Conservation (phyloP, 108 stramenopile species). For the Pinguiococcus pyrenoidosus region DNA sequence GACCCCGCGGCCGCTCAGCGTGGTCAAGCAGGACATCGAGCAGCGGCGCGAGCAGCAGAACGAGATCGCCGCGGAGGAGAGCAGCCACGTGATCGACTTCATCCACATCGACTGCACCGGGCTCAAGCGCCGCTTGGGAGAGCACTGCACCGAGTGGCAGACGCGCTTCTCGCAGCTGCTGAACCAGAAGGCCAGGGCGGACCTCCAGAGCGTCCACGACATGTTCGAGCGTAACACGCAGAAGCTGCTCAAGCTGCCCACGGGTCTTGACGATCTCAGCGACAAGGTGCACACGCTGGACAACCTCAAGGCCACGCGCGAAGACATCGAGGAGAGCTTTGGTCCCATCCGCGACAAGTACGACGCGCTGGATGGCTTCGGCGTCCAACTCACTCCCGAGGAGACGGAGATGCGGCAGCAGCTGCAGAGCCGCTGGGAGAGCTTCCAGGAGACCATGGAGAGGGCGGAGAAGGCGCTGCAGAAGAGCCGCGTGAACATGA, state of each 20-base stretch:
- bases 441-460: constrained; percentile 27
- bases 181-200: constrained; percentile 37
- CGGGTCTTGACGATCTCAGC: constrained; percentile 35
- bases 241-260: constrained; percentile 21
- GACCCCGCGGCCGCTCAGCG: constrained; percentile 29
- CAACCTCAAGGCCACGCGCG: constrained; percentile 11
- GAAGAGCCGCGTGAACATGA: constrained; percentile 47
- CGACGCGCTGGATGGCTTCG: constrained; percentile 34
- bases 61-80: constrained; percentile 35
- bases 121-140: constrained; percentile 34
- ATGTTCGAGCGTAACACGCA: constrained; percentile 22
- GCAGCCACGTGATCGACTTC: constrained; percentile 41
- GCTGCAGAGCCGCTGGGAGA: constrained; percentile 20
- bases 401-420: constrained; percentile 21
- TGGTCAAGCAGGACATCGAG: constrained; percentile 38
- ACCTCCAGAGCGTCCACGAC: constrained; percentile 35
- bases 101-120: constrained; percentile 47
- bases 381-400: constrained; percentile 28
- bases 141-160: constrained; percentile 46
- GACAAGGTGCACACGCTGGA: constrained; percentile 31
- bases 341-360: constrained; percentile 43
- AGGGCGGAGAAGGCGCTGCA: constrained; percentile 34
- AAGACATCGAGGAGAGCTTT: constrained; percentile 19
- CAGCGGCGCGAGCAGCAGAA: constrained; percentile 34
- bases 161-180: constrained; percentile 39